These are phyloP conservation scores for Sisymbrium altissimum DNA, from an alignment of 345 rosid species.

Conservation along the genomic window DNA sequence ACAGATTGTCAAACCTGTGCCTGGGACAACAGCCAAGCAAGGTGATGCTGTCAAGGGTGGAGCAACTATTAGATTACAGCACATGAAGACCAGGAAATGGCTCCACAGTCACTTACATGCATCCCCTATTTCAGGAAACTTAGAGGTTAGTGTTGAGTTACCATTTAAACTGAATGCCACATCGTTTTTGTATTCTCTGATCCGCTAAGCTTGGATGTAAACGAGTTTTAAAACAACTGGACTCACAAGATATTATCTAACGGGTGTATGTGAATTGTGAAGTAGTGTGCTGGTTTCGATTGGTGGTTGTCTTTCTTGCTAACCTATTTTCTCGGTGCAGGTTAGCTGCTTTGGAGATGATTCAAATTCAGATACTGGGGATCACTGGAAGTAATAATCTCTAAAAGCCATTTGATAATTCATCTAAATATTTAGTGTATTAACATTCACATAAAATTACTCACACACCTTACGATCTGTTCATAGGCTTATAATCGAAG, in stretches of 20 bases:
- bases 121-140: conserved; percentile 93
- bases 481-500: conserved; percentile 79
- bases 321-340: conserved; percentile 36
- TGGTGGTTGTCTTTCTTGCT: neutral
- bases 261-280: neutral
- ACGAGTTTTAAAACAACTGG: neutral
- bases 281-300: neutral
- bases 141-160: conserved; percentile 57
- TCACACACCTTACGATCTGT: conserved; percentile 3
- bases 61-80: conserved; percentile 74
- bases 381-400: conserved; percentile 80
- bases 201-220: neutral
- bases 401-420: neutral
- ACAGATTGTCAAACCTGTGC: conserved; percentile 76
- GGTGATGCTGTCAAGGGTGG: conserved; percentile 72
- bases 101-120: conserved; percentile 93
- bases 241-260: neutral
- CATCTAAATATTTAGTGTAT: neutral
- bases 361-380: conserved; percentile 88
- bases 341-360: conserved; percentile 98
- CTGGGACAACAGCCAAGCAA: conserved; percentile 60
- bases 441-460: conserved; percentile 1
- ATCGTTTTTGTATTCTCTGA: neutral
- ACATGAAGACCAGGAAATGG: conserved; percentile 94
- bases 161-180: neutral